Percentiles rank a stretch among this genome's conserved stretches.
These are phyloP conservation scores for Asterophora parasitica DNA, from an alignment of 768 basidiomycete species.

Conservation along the genomic window DNA sequence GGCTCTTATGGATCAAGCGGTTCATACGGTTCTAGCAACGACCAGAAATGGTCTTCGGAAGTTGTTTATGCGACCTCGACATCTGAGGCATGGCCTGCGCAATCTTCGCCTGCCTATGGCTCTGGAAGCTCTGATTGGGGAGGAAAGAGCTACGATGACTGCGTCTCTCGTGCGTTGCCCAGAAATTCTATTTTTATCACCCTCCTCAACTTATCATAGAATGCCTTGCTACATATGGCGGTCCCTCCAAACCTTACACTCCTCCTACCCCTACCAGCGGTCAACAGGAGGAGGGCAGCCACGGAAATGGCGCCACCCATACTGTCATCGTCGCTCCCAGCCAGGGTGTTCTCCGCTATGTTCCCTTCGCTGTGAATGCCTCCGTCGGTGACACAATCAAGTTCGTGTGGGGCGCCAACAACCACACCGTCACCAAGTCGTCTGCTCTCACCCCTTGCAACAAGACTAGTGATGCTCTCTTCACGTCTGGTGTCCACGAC, in stretches of 20 bases:
- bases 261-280: conserved; percentile 29
- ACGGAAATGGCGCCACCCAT: conserved; percentile 56
- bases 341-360: conserved; percentile 69
- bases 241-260: conserved; percentile 27
- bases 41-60: conserved; percentile 10
- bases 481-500: conserved; percentile 64
- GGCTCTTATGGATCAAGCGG: neutral
- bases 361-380: conserved; percentile 73
- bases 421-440: conserved; percentile 81
- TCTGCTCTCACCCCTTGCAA: conserved; percentile 69
- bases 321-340: conserved; percentile 77
- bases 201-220: conserved; percentile 32
- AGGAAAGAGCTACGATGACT: conserved; percentile 54
- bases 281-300: conserved; percentile 20
- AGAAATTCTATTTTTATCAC: neutral
- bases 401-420: conserved; percentile 75
- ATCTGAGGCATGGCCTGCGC: conserved; percentile 21
- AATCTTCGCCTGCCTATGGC: conserved; percentile 51
- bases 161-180: conserved; percentile 59
- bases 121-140: conserved; percentile 60
- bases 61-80: conserved; percentile 19
- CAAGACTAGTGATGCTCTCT: conserved; percentile 53
- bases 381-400: conserved; percentile 72
- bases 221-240: conserved; percentile 60
- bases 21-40: conserved; percentile 20